Evolutionary conservation across 2,329 filamentous ascomycete genomes (phyloP).

Genomic region (Neonectria punicea): DNA sequence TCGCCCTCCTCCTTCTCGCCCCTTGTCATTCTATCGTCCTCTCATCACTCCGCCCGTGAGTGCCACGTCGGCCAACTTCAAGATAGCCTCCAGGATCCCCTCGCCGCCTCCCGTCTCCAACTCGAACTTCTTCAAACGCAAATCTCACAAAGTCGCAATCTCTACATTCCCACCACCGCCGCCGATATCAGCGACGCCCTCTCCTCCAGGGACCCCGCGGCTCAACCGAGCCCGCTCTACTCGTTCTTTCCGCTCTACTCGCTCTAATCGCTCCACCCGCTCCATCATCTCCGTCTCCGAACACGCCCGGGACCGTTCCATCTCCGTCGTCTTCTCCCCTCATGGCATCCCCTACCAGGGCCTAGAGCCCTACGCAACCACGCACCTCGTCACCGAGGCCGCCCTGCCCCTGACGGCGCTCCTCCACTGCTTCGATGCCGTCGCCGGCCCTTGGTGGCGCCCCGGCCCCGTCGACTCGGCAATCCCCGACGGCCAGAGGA

Average conservation of each 20-base stretch:
- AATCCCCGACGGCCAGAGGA: conserved; percentile 65
- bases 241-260: conserved; percentile 41
- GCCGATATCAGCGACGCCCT: conserved; percentile 43
- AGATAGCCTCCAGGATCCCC: conserved; percentile 16
- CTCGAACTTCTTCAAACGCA: conserved; percentile 7
- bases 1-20: conserved; percentile 60
- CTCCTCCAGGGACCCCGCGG: conserved; percentile 50
- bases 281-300: conserved; percentile 50
- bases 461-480: conserved; percentile 69
- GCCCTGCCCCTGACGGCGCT: conserved; percentile 72
- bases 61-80: conserved; percentile 16
- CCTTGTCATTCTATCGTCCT: conserved; percentile 31
- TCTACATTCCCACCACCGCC: conserved; percentile 7
- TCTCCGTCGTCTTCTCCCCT: conserved; percentile 73
- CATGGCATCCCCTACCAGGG: conserved; percentile 68
- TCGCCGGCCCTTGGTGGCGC: conserved; percentile 69
- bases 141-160: conserved; percentile 1
- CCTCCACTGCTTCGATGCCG: conserved; percentile 71
- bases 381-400: conserved; percentile 65
- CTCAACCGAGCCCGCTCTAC: conserved; percentile 26
- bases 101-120: conserved; percentile 21
- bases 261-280: conserved; percentile 49
- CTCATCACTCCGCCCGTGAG: conserved; percentile 30
- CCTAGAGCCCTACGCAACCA: conserved; percentile 65
- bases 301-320: conserved; percentile 53